These are phyloP conservation scores for Niebla homalea DNA, from an alignment of 495 filamentous ascomycete species.

Conservation along the genomic window DNA sequence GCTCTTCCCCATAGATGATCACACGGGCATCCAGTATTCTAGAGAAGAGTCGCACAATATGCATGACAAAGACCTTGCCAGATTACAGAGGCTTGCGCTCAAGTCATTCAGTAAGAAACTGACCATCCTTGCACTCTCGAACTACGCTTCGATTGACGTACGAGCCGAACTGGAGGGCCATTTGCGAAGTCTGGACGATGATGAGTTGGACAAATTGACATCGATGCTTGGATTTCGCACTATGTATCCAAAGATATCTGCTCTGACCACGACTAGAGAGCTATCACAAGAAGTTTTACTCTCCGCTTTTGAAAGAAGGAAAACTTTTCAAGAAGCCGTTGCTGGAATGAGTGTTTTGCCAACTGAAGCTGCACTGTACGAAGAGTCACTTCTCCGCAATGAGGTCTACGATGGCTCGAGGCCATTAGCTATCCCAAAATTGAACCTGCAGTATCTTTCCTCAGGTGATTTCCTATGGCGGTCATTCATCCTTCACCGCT, in stretches of 20 bases:
- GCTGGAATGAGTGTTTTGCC: constrained; percentile 61
- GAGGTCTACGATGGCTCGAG: constrained; percentile 81
- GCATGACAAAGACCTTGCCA: constrained; percentile 64
- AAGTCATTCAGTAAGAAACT: constrained; percentile 83
- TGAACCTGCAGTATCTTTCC: constrained; percentile 91
- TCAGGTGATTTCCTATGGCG: constrained; percentile 94
- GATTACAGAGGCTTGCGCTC: constrained; percentile 67
- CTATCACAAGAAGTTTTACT: constrained; percentile 68
- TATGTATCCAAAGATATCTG: constrained; percentile 57
- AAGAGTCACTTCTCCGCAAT: constrained; percentile 67
- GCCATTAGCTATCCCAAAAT: constrained; percentile 82
- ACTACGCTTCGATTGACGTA: constrained; percentile 77
- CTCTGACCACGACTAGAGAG: constrained; percentile 45
- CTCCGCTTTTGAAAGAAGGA: constrained; percentile 62
- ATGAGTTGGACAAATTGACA: constrained; percentile 58
- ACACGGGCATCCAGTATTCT: constrained; percentile 63
- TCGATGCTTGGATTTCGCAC: constrained; percentile 63
- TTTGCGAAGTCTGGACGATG: constrained; percentile 54
- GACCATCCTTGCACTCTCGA: constrained; percentile 79
- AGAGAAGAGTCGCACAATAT: constrained; percentile 60
- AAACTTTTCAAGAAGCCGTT: constrained; percentile 71
- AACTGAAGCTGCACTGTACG: constrained; percentile 75
- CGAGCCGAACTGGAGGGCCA: constrained; percentile 67
- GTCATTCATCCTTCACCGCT: constrained; percentile 75
- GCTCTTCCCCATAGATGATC: constrained; percentile 83